Evolutionary conservation across 441 rosid species (phyloP), one percentile per base, ranked within the genome.

Genomic region (Populus hybrid): DNA sequence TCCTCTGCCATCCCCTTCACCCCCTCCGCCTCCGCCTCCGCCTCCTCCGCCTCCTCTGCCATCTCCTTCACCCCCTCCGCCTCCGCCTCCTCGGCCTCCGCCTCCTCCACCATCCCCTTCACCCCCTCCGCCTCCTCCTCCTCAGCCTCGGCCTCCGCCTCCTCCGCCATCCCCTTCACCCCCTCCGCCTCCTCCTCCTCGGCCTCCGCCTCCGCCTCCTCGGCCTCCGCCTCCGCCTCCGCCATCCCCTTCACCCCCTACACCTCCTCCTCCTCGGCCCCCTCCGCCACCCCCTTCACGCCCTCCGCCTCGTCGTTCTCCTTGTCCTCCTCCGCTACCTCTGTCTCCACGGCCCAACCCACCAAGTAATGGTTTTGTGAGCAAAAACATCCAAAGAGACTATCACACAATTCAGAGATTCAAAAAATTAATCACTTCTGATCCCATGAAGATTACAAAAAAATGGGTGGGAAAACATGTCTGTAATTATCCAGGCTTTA

Each of bases 401-500:
- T 54, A 6, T 72, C 0, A 3, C 0, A 81, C 66, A 2, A 87
- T 85, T 36, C 74, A 35, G 20, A 38, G 2, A 8, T 85, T 87
- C 80, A 79, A 1, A 57, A 14, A 0, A 0, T 46, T 1, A 12
- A 85, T 87, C 28, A 18, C 0, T 1, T 0, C 0, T 0, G 93
- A 86, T 61, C 86, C 83, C 0, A 7, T 11, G 0, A 8, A 46
- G 18, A 82, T 81, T 63, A 10, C 1, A 1, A 9, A 34, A 0
- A 64, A 80, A 2, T 90, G 93, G 93, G 0, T 0, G 0, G 86
- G 79, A 3, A 3, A 0, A 0, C 8, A 88, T 26, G 76, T 83
- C 16, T 90, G 91, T 81, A 23, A 34, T 0, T 90, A 82, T 76
- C 12, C 0, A 18, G 91, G 91, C 24, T 87, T 90, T 76, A 2